Conservation (phyloP, 305 asterid species). For the Andrographis paniculata region DNA sequence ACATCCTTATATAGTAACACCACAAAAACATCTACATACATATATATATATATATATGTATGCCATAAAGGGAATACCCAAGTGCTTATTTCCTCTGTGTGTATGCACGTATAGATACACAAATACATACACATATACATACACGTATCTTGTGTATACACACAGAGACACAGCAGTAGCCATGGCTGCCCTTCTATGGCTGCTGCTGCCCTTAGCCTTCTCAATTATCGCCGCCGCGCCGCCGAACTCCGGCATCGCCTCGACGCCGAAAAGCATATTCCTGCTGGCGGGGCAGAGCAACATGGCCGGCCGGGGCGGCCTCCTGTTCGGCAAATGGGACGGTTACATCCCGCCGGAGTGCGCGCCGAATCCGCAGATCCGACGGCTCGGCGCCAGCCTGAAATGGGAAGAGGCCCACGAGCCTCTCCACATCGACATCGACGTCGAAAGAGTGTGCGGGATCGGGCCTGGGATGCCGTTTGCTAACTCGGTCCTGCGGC, state of each 20-base stretch:
- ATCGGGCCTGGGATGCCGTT: constrained; percentile 37
- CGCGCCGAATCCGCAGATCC: constrained; percentile 15
- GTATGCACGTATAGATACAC: too few relatives aligned
- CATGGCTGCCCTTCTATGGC: too few relatives aligned
- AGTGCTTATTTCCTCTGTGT: too few relatives aligned
- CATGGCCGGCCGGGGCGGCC: constrained; percentile 46
- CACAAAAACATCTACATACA: too few relatives aligned
- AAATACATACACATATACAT: too few relatives aligned
- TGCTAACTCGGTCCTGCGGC: constrained; percentile 19
- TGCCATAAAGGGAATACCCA: too few relatives aligned
- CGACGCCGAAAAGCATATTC: constrained; percentile 1
- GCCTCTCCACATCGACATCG: constrained; percentile 36
- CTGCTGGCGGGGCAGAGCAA: constrained; percentile 35
- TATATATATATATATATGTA: too few relatives aligned
- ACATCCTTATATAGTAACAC: too few relatives aligned
- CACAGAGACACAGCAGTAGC: too few relatives aligned
- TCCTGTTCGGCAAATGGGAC: constrained; percentile 18
- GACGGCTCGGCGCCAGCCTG: constrained; percentile 16
- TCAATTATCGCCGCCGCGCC: neutral
- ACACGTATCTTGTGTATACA: too few relatives aligned
- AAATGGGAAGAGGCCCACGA: constrained; percentile 29
- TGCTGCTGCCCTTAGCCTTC: neutral
- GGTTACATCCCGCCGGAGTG: constrained; percentile 19
- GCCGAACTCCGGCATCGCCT: neutral
- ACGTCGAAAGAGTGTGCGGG: constrained; percentile 20